A percentile compares a stretch with the other conserved stretches of the same genome.
These are phyloP conservation scores for Pleurotus tuber-regium DNA, from an alignment of 768 basidiomycete genomes.

Conservation along the genomic window DNA sequence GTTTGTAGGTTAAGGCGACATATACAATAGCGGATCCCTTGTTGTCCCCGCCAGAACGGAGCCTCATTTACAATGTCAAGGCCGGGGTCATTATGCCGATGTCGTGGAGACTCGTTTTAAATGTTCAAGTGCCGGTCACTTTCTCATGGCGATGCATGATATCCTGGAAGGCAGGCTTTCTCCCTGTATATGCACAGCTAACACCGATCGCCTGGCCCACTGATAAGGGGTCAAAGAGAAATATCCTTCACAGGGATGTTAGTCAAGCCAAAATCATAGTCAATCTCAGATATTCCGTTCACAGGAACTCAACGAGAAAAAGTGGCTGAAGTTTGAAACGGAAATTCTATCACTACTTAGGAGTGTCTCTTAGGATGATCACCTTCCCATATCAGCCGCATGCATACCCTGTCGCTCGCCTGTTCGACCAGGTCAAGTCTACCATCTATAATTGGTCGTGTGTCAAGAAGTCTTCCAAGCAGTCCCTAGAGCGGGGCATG, in stretches of 20 bases:
- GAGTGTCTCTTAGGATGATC: neutral
- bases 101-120: neutral
- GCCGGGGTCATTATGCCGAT: neutral
- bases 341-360: neutral
- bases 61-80: neutral
- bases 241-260: neutral
- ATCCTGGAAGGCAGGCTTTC: neutral
- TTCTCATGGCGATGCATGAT: constrained; percentile 1
- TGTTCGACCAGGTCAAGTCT: neutral
- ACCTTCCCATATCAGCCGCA: neutral
- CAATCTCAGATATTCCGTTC: neutral
- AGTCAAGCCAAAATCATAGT: neutral
- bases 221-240: neutral
- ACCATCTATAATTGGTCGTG: neutral
- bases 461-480: neutral
- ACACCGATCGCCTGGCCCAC: neutral
- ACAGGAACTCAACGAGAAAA: neutral
- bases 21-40: neutral
- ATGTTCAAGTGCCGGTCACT: neutral
- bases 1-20: neutral
- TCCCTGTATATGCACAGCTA: neutral
- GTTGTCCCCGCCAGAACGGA: neutral
- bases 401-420: neutral
- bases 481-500: neutral
- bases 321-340: neutral